Conservation (phyloP, 306 rosid genomes). For the Glycyrrhiza uralensis region DNA sequence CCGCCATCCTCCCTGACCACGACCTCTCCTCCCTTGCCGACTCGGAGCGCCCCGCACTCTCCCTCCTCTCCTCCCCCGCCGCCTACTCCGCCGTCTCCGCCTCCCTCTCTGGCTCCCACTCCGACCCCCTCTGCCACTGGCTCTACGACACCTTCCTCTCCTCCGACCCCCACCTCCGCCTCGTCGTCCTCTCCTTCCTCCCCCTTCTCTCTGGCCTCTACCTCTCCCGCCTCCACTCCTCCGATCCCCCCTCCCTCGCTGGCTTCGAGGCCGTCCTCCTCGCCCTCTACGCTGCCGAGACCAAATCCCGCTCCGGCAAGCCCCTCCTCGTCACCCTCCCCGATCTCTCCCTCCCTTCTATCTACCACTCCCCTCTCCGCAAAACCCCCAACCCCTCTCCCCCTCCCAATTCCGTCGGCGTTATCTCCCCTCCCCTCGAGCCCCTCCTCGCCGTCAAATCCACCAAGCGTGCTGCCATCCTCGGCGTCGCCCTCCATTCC, state of each 20-base stretch:
- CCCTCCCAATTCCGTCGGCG: conserved; percentile 46
- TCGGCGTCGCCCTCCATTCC: conserved; percentile 76
- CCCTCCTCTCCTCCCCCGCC: conserved; percentile 72
- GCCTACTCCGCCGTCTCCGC: conserved; percentile 60
- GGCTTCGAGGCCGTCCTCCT: conserved; percentile 95
- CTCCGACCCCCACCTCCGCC: conserved; percentile 82
- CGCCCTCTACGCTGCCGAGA: conserved; percentile 77
- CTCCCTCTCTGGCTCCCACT: conserved; percentile 70
- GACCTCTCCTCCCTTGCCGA: conserved; percentile 71
- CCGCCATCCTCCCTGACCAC: conserved; percentile 48
- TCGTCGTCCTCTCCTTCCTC: conserved; percentile 80
- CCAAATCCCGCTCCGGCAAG: conserved; percentile 75
- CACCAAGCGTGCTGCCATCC: conserved; percentile 77
- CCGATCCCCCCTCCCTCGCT: conserved; percentile 70
- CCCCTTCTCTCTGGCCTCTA: conserved; percentile 81
- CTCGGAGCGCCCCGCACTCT: conserved; percentile 95
- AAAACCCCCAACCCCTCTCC: conserved; percentile 1
- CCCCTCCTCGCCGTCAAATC: conserved; percentile 86
- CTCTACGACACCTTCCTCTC: conserved; percentile 92
- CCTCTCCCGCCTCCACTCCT: conserved; percentile 73
- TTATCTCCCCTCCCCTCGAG: conserved; percentile 71
- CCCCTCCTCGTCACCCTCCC: conserved; percentile 76
- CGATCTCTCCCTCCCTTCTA: conserved; percentile 85
- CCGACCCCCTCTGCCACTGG: conserved; percentile 97
- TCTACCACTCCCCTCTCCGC: conserved; percentile 63